A percentile compares a stretch with the other conserved stretches of the same genome.
These are phyloP conservation scores for Podaxis carcinomalis DNA, from an alignment of 768 basidiomycete species.

Conservation along the genomic window DNA sequence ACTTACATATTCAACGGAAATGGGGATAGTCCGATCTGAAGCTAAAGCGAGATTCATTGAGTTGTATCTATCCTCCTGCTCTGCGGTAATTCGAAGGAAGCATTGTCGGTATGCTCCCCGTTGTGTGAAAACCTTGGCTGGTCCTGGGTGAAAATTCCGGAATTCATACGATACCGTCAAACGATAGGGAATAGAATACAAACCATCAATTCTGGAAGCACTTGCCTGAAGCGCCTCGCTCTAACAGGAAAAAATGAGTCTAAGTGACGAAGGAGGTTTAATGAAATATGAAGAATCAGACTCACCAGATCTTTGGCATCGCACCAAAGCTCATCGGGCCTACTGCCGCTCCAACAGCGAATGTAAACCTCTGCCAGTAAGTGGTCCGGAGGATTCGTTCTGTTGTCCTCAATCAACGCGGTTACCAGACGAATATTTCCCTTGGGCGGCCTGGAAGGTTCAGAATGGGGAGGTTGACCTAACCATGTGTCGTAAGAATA, in stretches of 20 bases:
- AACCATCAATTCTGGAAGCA: conserved; percentile 70
- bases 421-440: conserved; percentile 51
- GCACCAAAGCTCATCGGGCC: conserved; percentile 60
- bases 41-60: conserved; percentile 56
- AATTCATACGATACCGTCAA: conserved; percentile 3
- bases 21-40: conserved; percentile 48
- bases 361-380: conserved; percentile 66
- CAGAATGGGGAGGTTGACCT: conserved; percentile 3
- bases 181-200: conserved; percentile 4
- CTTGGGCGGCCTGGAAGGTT: conserved; percentile 14
- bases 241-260: conserved; percentile 19
- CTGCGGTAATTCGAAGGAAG: conserved; percentile 56
- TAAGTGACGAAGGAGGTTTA: neutral
- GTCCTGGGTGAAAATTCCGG: conserved; percentile 37
- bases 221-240: conserved; percentile 52
- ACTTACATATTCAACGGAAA: conserved; percentile 59
- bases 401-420: conserved; percentile 59
- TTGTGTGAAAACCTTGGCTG: conserved; percentile 61
- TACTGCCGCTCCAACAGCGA: conserved; percentile 17
- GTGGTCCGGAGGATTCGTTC: conserved; percentile 48
- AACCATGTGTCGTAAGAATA: neutral
- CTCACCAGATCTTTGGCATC: conserved; percentile 60
- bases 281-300: neutral
- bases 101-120: conserved; percentile 68
- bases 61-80: conserved; percentile 45